phyloP scores from a whole-genome alignment of 495 filamentous ascomycete genomes.

The Cladorrhinum samala region DNA sequence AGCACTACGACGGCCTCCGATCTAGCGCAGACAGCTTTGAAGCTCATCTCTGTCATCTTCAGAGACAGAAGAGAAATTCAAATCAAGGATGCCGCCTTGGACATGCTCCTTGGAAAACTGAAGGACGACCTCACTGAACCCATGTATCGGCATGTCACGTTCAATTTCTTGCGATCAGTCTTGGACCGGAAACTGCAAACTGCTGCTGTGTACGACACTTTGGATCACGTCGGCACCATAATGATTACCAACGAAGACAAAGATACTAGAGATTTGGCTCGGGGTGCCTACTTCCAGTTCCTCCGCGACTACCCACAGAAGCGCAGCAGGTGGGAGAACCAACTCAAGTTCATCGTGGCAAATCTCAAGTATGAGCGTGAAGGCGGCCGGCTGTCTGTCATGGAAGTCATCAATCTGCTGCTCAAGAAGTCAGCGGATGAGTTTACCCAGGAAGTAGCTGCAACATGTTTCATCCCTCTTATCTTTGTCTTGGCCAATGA shows the following conservation, averaged over 20 bases:
- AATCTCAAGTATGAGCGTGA: slow-evolving; percentile 87
- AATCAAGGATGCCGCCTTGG: slow-evolving; percentile 74
- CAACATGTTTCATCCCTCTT: slow-evolving; percentile 77
- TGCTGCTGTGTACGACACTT: slow-evolving; percentile 79
- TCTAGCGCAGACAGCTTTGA: slow-evolving; percentile 76
- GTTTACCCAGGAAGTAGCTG: slow-evolving; percentile 72
- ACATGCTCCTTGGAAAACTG: slow-evolving; percentile 75
- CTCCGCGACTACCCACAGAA: slow-evolving; percentile 90
- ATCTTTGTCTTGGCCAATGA: slow-evolving; percentile 84
- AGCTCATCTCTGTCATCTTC: slow-evolving; percentile 77
- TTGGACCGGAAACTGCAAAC: slow-evolving; percentile 80
- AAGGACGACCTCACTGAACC: slow-evolving; percentile 90
- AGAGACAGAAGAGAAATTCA: slow-evolving; percentile 67
- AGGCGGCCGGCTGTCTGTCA: slow-evolving; percentile 80
- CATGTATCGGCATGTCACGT: slow-evolving; percentile 80
- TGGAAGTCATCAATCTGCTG: slow-evolving; percentile 81
- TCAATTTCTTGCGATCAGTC: slow-evolving; percentile 85
- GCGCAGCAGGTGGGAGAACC: slow-evolving; percentile 78
- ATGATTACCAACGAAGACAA: slow-evolving; percentile 95
- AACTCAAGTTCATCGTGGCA: slow-evolving; percentile 78
- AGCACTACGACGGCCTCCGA: slow-evolving; percentile 73
- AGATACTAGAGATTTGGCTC: slow-evolving; percentile 74
- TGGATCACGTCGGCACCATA: slow-evolving; percentile 81
- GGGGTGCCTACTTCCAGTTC: slow-evolving; percentile 89
- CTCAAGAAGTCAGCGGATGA: slow-evolving; percentile 75